Evolutionary conservation across 768 basidiomycete species (phyloP), one percentile per base, ranked within the genome.

Genomic region (Psilocybe subaeruginosa): DNA sequence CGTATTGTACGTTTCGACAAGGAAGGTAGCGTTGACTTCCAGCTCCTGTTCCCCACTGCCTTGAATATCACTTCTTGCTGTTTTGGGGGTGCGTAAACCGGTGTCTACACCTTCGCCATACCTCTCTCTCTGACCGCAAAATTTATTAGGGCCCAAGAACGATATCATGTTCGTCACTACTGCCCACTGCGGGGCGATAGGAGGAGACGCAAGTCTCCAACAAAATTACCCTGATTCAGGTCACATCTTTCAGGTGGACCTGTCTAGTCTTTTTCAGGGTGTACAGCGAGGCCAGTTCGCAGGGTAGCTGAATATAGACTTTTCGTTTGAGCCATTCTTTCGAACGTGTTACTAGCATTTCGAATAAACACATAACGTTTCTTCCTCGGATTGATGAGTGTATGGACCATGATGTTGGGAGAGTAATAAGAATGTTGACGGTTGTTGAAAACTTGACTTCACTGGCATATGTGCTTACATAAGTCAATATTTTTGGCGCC

Each of bases 161-260:
- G 88, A 89, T 68, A 82, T 86, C 64, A 70, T 90, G 45, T 90
- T 83, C 66, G 83, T 90, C 8, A 86, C 85, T 4, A 82, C 84
- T 9, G 81, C 83, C 16, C 86, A 89, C 65, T 88, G 86, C 63
- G 81, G 83, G 29, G 86, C 85, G 7, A 77, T 77, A 51, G 84
- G 83, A 27, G 86, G 85, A 16, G 83, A 88, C 66, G 72, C 74
- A n/a, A 72, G 66, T 41, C 69, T 77, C 59, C 85, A 87, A 70
- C 65, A 66, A 43, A 61, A 76, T 33, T 88, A 77, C 65, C 84
- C 85, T 52, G 82, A 84, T 68, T 84, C 82, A 59, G 88, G 86
- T 43, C 78, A 82, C 71, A 61, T 83, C 46, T 87, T 86, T 73
- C 78, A 74, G 49, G 81, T 84, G 61, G 82, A 82, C 71, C 74